phyloP scores from a whole-genome alignment of 2,329 filamentous ascomycete genomes.

The Colletotrichum tropicicola region DNA sequence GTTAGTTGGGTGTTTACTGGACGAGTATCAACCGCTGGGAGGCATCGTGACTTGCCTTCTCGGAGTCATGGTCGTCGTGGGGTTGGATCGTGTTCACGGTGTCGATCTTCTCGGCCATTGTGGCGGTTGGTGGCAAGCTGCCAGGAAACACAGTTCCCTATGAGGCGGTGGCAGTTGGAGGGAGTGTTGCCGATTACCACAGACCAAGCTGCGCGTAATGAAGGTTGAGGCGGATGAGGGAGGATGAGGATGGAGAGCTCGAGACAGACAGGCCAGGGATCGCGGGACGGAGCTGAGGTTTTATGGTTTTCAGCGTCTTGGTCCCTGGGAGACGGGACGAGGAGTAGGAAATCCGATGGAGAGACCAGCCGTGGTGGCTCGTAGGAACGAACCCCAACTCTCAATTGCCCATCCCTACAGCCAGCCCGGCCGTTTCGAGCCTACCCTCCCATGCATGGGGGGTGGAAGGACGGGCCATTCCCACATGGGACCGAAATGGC shows the following conservation, averaged over 20 bases:
- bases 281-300: constrained; percentile 25
- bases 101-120: constrained; percentile 29
- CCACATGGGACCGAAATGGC: constrained; percentile 24
- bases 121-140: constrained; percentile 9
- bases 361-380: constrained; percentile 6
- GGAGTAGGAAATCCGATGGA: constrained; percentile 17
- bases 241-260: constrained; percentile 27
- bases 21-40: neutral
- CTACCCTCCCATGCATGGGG: constrained; percentile 17
- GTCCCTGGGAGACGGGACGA: constrained; percentile 9
- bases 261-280: constrained; percentile 23
- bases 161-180: neutral
- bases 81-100: constrained; percentile 24
- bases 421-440: constrained; percentile 4
- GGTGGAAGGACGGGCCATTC: constrained; percentile 15
- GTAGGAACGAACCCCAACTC: constrained; percentile 13
- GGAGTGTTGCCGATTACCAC: constrained; percentile 20
- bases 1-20: neutral
- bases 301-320: constrained; percentile 29
- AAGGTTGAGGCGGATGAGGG: neutral
- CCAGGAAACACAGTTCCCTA: neutral
- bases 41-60: constrained; percentile 18
- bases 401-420: constrained; percentile 2
- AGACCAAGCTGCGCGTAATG: constrained; percentile 7
- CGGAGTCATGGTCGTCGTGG: constrained; percentile 24